Conservation (phyloP, 1,139 yeast species). For the Debaryomyces singareniensis region DNA sequence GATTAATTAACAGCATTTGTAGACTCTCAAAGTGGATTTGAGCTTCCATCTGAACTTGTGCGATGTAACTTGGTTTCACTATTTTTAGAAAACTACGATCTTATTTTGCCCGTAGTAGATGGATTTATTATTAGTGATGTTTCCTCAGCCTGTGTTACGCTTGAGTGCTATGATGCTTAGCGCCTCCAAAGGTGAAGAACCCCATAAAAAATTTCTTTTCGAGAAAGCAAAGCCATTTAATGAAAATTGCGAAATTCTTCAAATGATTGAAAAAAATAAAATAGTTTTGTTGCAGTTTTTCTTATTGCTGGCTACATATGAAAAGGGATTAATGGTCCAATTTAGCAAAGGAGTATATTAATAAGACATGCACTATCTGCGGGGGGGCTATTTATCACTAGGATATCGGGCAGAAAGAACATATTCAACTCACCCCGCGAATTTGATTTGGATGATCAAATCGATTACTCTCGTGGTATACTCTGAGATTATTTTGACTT, state of each 20-base stretch:
- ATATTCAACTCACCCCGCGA: not conserved
- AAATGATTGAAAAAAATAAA: conserved; percentile 18
- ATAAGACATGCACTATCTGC: conserved; percentile 18
- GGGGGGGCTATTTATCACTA: conserved; percentile 20
- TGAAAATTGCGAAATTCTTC: conserved; percentile 16
- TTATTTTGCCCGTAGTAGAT: conserved; percentile 20
- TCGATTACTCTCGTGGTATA: not conserved
- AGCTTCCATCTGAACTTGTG: conserved; percentile 12
- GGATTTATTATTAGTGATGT: conserved; percentile 8
- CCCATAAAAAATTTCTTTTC: conserved; percentile 8
- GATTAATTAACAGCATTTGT: conserved; percentile 15
- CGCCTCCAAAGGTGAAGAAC: conserved; percentile 14
- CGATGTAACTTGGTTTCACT: conserved; percentile 13
- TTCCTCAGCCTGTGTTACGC: conserved; percentile 12
- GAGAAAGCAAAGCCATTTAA: conserved; percentile 14
- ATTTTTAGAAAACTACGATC: conserved; percentile 16
- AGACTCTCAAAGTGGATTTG: conserved; percentile 15
- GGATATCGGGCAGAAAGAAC: conserved; percentile 10
- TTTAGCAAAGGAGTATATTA: conserved; percentile 14
- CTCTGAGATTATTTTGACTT: conserved; percentile 16
- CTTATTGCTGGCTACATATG: conserved; percentile 18
- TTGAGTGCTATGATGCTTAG: conserved; percentile 19
- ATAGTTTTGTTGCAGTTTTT: conserved; percentile 19
- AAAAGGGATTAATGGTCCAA: conserved; percentile 22
- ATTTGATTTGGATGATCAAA: not conserved